A percentile compares a stretch with the other conserved stretches of the same genome.
Evolutionary conservation across 345 rosid genomes (phyloP).

Genomic region (Trapa incisa): DNA sequence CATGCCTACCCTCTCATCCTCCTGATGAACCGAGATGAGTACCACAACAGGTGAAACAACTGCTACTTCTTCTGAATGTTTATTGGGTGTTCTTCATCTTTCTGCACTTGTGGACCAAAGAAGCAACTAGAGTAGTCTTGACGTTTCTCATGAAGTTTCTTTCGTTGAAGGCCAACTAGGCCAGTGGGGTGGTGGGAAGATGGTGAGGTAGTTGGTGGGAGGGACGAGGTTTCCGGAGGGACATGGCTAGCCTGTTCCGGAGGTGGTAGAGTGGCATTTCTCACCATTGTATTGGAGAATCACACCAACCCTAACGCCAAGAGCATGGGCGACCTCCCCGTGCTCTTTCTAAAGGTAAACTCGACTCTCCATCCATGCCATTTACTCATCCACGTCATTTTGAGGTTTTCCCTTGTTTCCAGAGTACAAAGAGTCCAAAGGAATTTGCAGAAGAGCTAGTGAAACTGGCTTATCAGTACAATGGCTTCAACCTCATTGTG

Average conservation of each 20-base stretch:
- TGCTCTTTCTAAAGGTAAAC: conserved; percentile 47
- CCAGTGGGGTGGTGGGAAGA: conserved; percentile 54
- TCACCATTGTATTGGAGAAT: conserved; percentile 59
- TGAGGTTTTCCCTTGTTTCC: conserved; percentile 1
- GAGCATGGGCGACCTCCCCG: conserved; percentile 56
- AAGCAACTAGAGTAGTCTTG: background rate
- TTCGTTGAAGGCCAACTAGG: conserved; percentile 35
- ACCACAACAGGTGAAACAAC: conserved; percentile 40
- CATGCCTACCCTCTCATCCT: conserved; percentile 49
- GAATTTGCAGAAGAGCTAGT: conserved; percentile 44
- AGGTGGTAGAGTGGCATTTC: conserved; percentile 45
- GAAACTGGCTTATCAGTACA: conserved; percentile 37
- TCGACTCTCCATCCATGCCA: too few species aligned
- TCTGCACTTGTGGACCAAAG: background rate
- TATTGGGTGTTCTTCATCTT: background rate
- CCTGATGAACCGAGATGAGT: conserved; percentile 56
- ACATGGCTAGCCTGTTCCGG: conserved; percentile 66
- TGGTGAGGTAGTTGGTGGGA: conserved; percentile 40
- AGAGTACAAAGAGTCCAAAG: conserved; percentile 42
- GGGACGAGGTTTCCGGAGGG: conserved; percentile 50
- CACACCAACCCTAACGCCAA: conserved; percentile 34
- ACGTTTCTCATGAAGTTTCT: background rate
- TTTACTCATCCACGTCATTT: too few species aligned
- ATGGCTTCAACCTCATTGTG: conserved; percentile 52
- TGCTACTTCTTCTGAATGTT: background rate